These are phyloP conservation scores for Cadophora gregata DNA, from an alignment of 2,329 filamentous ascomycete genomes.

Conservation along the genomic window DNA sequence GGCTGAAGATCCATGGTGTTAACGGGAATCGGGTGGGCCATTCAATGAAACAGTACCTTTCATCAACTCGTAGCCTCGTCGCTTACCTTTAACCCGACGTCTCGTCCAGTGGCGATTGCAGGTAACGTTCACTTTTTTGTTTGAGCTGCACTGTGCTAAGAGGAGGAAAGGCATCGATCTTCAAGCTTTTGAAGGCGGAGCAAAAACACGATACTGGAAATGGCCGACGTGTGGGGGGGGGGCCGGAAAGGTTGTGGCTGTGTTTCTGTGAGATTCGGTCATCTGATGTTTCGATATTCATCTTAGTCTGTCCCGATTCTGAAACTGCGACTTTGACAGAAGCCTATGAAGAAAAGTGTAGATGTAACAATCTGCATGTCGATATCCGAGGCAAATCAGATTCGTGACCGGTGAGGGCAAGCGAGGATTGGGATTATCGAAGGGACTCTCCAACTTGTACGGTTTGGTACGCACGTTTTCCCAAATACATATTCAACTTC, in stretches of 20 bases:
- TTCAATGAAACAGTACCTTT: neutral
- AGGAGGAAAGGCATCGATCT: neutral
- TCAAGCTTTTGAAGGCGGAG: neutral
- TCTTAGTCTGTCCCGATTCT: neutral
- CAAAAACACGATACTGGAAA: slow-evolving; percentile 5
- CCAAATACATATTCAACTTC: too few species aligned
- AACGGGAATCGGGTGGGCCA: neutral
- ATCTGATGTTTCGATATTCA: neutral
- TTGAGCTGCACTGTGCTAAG: slow-evolving; percentile 1
- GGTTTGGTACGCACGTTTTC: too few species aligned
- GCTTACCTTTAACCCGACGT: neutral
- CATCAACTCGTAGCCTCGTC: neutral
- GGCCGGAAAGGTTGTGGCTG: slow-evolving; percentile 1
- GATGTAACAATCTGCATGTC: too few species aligned
- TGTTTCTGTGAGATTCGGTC: neutral
- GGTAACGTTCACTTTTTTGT: slow-evolving; percentile 13
- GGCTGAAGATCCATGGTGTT: neutral
- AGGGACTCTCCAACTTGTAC: too few species aligned
- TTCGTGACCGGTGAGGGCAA: too few species aligned
- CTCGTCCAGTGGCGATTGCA: slow-evolving; percentile 6
- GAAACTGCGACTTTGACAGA: neutral
- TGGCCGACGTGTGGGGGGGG: slow-evolving; percentile 5
- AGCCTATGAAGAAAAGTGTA: neutral
- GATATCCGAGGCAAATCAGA: too few species aligned
- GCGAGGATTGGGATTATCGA: too few species aligned